A percentile compares a stretch with the other conserved stretches of the same genome.
Evolutionary conservation across 176 grass and related monocot genomes (phyloP).

Genomic region (Zizania latifolia): DNA sequence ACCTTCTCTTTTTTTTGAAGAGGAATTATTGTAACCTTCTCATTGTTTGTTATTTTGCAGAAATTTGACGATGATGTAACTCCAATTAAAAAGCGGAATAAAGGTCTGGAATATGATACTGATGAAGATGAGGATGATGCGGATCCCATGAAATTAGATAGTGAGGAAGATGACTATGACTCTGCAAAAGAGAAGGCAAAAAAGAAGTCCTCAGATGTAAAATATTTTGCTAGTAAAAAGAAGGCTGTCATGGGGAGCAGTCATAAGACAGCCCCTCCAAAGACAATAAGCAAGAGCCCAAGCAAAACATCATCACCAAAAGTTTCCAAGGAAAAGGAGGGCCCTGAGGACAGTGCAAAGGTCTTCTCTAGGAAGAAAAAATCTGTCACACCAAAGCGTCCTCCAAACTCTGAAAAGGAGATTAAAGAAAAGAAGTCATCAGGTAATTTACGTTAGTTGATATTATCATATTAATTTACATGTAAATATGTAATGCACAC

Average conservation of each 20-base stretch:
- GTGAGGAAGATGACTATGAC: slow-evolving; percentile 52
- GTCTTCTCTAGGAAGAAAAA: slow-evolving; percentile 95
- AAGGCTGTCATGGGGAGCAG: slow-evolving; percentile 26
- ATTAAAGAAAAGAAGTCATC: slow-evolving; percentile 61
- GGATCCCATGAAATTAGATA: slow-evolving; percentile 41
- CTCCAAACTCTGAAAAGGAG: slow-evolving; percentile 37
- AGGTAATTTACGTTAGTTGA: slow-evolving; percentile 40
- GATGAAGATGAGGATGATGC: slow-evolving; percentile 55
- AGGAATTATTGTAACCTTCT: too few relatives aligned
- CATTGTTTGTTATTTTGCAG: slow-evolving; percentile 28
- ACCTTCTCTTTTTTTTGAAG: too few relatives aligned
- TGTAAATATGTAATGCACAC: too few relatives aligned
- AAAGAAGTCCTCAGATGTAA: slow-evolving; percentile 49
- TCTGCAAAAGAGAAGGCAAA: slow-evolving; percentile 34
- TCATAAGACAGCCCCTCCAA: slow-evolving; percentile 31
- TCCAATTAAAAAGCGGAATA: slow-evolving; percentile 25
- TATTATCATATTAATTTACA: neutral
- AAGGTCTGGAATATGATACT: slow-evolving; percentile 33
- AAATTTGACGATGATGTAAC: slow-evolving; percentile 32
- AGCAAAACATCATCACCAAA: slow-evolving; percentile 45
- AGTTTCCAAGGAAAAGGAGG: slow-evolving; percentile 40
- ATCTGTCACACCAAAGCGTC: slow-evolving; percentile 20
- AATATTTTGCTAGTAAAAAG: slow-evolving; percentile 45
- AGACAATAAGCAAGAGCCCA: slow-evolving; percentile 36
- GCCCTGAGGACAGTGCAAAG: slow-evolving; percentile 49